Evolutionary conservation across 495 filamentous ascomycete genomes (phyloP), one percentile per base, ranked within the genome.

Genomic region (Umbilicaria muhlenbergii): DNA sequence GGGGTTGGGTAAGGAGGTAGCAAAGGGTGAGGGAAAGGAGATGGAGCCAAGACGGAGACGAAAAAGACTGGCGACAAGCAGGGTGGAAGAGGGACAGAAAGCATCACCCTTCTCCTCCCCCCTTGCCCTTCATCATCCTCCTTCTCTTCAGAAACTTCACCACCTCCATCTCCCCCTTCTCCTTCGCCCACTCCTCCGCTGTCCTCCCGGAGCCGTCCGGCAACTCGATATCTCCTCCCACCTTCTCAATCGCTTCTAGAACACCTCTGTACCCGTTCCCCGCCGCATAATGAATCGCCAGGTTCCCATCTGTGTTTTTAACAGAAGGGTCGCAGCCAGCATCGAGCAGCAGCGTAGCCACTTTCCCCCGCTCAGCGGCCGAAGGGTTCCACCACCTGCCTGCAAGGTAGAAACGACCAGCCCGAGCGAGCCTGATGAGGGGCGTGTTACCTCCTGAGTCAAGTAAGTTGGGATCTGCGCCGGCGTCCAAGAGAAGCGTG

Each of bases 251-350:
- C 7, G 34, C 41, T 10, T 43, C 41, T 40, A 43, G 28, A 5
- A 37, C 16, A 40, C 41, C 41, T 11, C 11, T 17, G 41, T 43
- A 43, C 11, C 41, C 41, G 11, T 43, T 43, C 8, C 41, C 34
- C 11, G 41, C 41, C n/a, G 41, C 41, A 32, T 43, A 43, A 37
- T 43, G 41, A 18, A 39, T 33, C 21, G 41, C 41, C n/a, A 34
- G 15, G 15, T 17, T 43, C 17, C 41, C 41, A 38, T 43, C 17
- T 8, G 15, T 24, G 13, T 43, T 32, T 43, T 15, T 43, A n/a
- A 40, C 41, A 11, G 41, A 43, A 43, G 41, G 28, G 41, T 43
- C 41, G 17, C 41, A 39, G 18, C 41, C 41, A 43, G 34, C 34
- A 18, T 43, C 32, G 41, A 43, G 34, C 14, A 43, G 41, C 14